These are phyloP conservation scores for Penicillium occitanis DNA, from an alignment of 2,329 filamentous ascomycete genomes.

Conservation along the genomic window DNA sequence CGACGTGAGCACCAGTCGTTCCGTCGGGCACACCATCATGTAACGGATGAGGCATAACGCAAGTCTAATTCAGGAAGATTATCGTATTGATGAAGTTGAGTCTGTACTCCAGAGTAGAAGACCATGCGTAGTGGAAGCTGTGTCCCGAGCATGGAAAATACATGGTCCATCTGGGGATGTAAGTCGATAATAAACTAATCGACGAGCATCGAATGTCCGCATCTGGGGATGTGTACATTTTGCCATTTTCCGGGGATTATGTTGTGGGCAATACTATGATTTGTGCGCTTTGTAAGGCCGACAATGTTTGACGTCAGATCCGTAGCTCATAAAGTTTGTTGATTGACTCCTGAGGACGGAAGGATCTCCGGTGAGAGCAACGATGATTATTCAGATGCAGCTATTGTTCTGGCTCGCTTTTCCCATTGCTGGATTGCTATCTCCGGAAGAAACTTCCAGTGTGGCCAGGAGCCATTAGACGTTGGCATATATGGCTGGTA, in stretches of 20 bases:
- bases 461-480: background rate
- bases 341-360: constrained; percentile 11
- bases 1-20: constrained; percentile 16
- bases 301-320: constrained; percentile 22
- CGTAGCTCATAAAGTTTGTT: constrained; percentile 15
- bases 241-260: constrained; percentile 20
- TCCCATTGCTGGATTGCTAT: constrained; percentile 7
- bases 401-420: background rate
- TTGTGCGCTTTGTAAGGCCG: constrained; percentile 18
- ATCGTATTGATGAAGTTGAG: background rate
- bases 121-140: constrained; percentile 17
- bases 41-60: constrained; percentile 19
- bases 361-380: constrained; percentile 14
- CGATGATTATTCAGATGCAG: background rate
- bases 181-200: constrained; percentile 16
- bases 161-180: constrained; percentile 7
- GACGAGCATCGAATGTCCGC: background rate
- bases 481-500: constrained; percentile 1
- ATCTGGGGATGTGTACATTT: constrained; percentile 19
- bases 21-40: constrained; percentile 21
- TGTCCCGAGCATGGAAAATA: constrained; percentile 1
- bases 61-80: background rate
- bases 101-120: constrained; percentile 11
- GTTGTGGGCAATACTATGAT: constrained; percentile 19
- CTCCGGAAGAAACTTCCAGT: constrained; percentile 5